Evolutionary conservation across 129 eudicot genomes (phyloP).

Genomic region (Logfia minima): DNA sequence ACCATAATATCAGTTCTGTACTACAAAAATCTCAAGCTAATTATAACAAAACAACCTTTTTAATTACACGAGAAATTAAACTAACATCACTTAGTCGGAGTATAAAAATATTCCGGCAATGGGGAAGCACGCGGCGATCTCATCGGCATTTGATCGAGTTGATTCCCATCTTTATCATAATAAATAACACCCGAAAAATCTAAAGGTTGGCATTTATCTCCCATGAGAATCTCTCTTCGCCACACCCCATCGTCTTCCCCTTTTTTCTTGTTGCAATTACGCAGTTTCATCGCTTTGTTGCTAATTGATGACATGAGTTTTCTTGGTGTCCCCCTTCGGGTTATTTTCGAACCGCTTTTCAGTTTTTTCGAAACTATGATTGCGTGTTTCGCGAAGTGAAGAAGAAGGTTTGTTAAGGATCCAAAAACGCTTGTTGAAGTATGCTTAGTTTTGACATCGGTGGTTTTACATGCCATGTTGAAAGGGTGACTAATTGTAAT

Average conservation of each 20-base stretch:
- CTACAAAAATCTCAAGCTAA: neutral
- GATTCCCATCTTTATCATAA: slow-evolving; percentile 5
- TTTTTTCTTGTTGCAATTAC: neutral
- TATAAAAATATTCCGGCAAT: neutral
- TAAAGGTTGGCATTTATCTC: slow-evolving; percentile 4
- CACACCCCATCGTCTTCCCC: neutral
- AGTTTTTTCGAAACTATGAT: neutral
- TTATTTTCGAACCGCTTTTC: neutral
- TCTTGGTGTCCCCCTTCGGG: neutral
- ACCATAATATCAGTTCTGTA: neutral
- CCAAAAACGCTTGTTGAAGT: neutral
- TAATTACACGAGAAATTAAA: neutral
- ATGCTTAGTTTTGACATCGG: neutral
- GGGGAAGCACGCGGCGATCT: neutral
- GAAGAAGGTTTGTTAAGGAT: neutral
- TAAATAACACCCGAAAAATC: neutral
- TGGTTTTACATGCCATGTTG: neutral
- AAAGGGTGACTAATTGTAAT: neutral
- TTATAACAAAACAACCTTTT: neutral
- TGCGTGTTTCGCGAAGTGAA: neutral
- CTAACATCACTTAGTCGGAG: neutral
- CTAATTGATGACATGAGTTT: neutral
- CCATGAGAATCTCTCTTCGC: neutral
- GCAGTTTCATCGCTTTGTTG: neutral
- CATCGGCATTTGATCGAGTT: neutral